Percentiles rank a stretch among this genome's conserved stretches.
These are phyloP conservation scores for Silene conica DNA, from an alignment of 148 eudicot species.

Conservation along the genomic window DNA sequence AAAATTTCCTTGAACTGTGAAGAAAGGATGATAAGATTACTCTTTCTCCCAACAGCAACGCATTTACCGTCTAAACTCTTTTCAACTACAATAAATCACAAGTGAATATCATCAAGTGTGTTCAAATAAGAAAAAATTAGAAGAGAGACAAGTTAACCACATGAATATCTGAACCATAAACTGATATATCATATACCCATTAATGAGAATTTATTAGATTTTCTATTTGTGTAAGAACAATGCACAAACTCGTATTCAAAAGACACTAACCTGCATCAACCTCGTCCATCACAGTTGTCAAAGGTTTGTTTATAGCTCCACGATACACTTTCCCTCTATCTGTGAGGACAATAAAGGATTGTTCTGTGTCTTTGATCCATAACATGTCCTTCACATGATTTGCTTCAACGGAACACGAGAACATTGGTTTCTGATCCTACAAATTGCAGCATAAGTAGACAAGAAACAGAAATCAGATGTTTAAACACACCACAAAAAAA, in stretches of 20 bases:
- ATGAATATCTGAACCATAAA: not conserved
- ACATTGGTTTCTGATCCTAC: conserved; percentile 56
- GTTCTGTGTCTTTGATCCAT: conserved; percentile 52
- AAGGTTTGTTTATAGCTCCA: conserved; percentile 55
- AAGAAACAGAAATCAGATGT: not conserved
- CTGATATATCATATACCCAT: conserved; percentile 3
- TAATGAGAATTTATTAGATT: not conserved
- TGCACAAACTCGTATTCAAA: not conserved
- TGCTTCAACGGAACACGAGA: conserved; percentile 53
- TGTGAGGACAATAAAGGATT: conserved; percentile 56
- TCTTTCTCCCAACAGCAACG: conserved; percentile 65
- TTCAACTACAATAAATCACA: conserved; percentile 50
- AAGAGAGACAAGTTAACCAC: not conserved
- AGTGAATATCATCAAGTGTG: not conserved
- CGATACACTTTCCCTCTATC: conserved; percentile 42
- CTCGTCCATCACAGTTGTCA: conserved; percentile 47
- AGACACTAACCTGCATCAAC: conserved; percentile 71
- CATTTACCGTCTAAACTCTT: conserved; percentile 61
- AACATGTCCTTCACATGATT: conserved; percentile 60
- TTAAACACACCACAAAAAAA: not conserved
- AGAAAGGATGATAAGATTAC: conserved; percentile 53
- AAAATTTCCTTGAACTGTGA: conserved; percentile 52
- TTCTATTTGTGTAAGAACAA: not conserved
- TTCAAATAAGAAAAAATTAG: not conserved
- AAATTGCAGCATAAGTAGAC: conserved; percentile 11